Base-by-base conservation (phyloP, 1,139 yeast species). In the Suhomyces chickasaworum region DNA sequence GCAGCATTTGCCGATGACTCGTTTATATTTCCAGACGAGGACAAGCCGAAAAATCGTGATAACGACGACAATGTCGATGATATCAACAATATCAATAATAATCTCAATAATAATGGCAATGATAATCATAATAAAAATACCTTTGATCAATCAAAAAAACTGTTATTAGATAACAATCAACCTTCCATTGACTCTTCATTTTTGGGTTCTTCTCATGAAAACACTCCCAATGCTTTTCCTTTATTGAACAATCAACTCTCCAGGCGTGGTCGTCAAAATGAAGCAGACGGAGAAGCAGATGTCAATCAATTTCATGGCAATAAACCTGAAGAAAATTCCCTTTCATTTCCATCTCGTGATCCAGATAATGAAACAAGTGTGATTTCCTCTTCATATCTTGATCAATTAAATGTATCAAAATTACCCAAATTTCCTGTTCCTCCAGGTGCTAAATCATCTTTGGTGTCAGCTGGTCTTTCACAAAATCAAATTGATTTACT, bases 1-100 rank as follows among this genome's bases (percentile, higher is more conserved):
- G 86, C 89, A 15, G 90, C 89, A 1, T 86, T 86, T 73, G 91
- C 90, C 1, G 90, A 86, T 57, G 90, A 85, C 52, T 77, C 86
- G 7, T 86, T 86, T 55, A 78, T 86, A 3, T 86, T 86, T 59
- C 89, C 90, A 0, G 93, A 86, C 59, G 91, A 86, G 59, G 90
- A 84, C 35, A 84, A 85, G 60, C 84, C 84, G 21, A 42, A 37
- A n/a, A 58, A 61, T 41, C 58, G 53, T 23, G 53, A 58, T 41
- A 52, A 52, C 22, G 56, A 57, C 31, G 54, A 48, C 6, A 53
- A 52, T 31, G 23, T 27, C 6, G 39, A 40, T 8, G 18, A 17
- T 9, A 20, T 18, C 15, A n/a, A 16, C 13, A 13, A 18, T 20
- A 20, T n/a, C 15, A 29, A 16, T 20, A n/a, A 21, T 10, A 13